Evolutionary conservation across 352 stramenopile genomes (phyloP).

Genomic region (Phytophthora pisi): DNA sequence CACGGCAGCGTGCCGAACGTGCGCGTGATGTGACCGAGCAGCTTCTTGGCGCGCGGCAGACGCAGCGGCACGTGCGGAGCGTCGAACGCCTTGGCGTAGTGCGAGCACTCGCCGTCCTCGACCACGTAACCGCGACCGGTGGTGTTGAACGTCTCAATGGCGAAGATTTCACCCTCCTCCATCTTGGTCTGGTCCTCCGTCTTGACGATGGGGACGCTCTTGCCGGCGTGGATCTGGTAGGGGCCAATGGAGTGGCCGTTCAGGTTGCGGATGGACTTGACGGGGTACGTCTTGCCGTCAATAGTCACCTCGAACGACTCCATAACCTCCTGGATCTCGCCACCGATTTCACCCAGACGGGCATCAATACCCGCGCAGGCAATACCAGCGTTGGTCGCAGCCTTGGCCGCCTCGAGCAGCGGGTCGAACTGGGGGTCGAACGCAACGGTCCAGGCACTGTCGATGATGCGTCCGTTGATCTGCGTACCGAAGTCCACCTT

Average conservation of each 20-base stretch:
- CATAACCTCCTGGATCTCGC: constrained; percentile 97
- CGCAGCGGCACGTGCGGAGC: constrained; percentile 94
- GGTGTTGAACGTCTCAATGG: constrained; percentile 97
- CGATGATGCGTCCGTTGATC: constrained; percentile 97
- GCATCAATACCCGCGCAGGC: constrained; percentile 95
- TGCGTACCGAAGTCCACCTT: constrained; percentile 98
- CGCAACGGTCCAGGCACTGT: constrained; percentile 96
- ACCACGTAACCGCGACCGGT: constrained; percentile 89
- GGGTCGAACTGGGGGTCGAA: constrained; percentile 97
- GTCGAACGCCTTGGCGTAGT: constrained; percentile 98
- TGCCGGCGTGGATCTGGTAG: constrained; percentile 97
- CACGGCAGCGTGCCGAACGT: constrained; percentile 99
- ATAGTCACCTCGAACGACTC: constrained; percentile 98
- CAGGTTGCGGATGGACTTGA: constrained; percentile 97
- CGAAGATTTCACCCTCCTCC: constrained; percentile 98
- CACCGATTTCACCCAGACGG: constrained; percentile 90
- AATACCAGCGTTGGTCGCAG: constrained; percentile 95
- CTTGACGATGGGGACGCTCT: constrained; percentile 98
- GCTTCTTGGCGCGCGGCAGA: constrained; percentile 91
- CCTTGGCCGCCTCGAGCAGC: constrained; percentile 90
- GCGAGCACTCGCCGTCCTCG: constrained; percentile 96
- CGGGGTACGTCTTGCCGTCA: constrained; percentile 94
- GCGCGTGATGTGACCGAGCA: constrained; percentile 98
- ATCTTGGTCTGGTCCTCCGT: constrained; percentile 93
- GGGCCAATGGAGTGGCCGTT: constrained; percentile 98